These are phyloP conservation scores for Poa pratensis DNA, from an alignment of 176 grass and related monocot genomes.

Conservation along the genomic window DNA sequence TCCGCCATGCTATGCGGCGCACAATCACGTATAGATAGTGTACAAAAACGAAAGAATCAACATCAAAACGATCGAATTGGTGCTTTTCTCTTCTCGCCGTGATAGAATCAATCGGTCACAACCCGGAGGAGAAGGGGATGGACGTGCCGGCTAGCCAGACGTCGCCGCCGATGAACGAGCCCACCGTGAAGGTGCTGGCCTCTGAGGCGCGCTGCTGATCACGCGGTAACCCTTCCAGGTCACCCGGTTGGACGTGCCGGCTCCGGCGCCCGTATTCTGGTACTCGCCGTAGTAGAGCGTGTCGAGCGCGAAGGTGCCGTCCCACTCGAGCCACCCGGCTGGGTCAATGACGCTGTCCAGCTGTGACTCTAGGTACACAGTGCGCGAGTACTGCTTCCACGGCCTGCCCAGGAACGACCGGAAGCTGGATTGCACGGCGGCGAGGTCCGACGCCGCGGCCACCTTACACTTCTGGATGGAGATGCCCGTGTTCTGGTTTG, in stretches of 20 bases:
- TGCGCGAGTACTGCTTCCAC: slow-evolving; percentile 79
- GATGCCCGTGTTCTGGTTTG: slow-evolving; percentile 91
- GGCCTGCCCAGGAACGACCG: slow-evolving; percentile 66
- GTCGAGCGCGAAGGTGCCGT: slow-evolving; percentile 64
- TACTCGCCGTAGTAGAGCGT: slow-evolving; percentile 86
- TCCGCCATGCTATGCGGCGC: neutral
- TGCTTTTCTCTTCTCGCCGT: neutral
- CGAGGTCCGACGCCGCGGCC: slow-evolving; percentile 59
- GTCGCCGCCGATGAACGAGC: slow-evolving; percentile 72
- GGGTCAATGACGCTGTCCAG: slow-evolving; percentile 60
- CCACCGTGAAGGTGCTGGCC: slow-evolving; percentile 64
- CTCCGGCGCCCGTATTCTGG: slow-evolving; percentile 60
- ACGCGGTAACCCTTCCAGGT: slow-evolving; percentile 67
- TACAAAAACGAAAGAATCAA: neutral
- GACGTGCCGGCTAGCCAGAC: slow-evolving; percentile 62
- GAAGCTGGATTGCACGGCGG: slow-evolving; percentile 41
- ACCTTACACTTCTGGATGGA: slow-evolving; percentile 80
- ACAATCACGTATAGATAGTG: neutral
- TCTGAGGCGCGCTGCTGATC: slow-evolving; percentile 51
- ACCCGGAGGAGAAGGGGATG: slow-evolving; percentile 59
- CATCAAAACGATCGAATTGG: neutral
- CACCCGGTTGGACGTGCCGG: slow-evolving; percentile 42
- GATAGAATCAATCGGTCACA: neutral
- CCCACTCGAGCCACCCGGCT: slow-evolving; percentile 66
- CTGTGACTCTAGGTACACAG: slow-evolving; percentile 66